These are phyloP conservation scores for Aspergillus homomorphus DNA, from an alignment of 495 filamentous ascomycete species.

Conservation along the genomic window DNA sequence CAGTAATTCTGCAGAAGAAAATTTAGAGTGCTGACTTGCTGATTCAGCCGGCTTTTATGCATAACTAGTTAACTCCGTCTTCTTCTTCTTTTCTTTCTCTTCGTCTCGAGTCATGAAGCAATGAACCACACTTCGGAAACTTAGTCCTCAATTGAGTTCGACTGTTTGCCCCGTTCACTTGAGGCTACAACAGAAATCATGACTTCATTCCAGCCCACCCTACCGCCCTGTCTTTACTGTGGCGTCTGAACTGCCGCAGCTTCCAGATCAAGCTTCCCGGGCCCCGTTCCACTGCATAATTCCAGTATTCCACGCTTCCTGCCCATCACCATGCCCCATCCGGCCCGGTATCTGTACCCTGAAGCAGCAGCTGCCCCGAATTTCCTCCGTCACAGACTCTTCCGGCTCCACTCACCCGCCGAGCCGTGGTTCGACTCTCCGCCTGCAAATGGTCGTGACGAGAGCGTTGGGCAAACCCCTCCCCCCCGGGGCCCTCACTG, in stretches of 20 bases:
- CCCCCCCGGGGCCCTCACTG: background rate
- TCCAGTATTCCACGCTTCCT: background rate
- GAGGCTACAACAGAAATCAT: background rate
- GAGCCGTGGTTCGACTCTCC: background rate
- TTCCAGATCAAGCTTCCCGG: background rate
- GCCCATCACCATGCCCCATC: background rate
- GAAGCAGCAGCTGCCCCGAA: conserved; percentile 4
- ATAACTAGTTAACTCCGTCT: no score
- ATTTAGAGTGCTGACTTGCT: background rate
- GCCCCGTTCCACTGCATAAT: background rate
- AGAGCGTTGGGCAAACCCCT: background rate
- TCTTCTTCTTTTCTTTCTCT: no score
- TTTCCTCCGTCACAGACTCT: background rate
- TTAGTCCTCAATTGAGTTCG: no score
- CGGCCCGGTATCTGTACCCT: background rate
- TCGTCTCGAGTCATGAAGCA: background rate
- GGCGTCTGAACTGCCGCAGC: background rate
- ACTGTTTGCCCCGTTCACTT: background rate
- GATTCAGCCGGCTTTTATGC: no score
- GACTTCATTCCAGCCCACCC: background rate
- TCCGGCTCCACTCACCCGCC: background rate
- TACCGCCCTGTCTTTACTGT: background rate
- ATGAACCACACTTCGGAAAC: background rate
- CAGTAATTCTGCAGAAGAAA: background rate
- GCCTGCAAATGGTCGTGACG: background rate